Base-by-base conservation (phyloP, 768 basidiomycete species). In the Macrolepiota fuliginosa region DNA sequence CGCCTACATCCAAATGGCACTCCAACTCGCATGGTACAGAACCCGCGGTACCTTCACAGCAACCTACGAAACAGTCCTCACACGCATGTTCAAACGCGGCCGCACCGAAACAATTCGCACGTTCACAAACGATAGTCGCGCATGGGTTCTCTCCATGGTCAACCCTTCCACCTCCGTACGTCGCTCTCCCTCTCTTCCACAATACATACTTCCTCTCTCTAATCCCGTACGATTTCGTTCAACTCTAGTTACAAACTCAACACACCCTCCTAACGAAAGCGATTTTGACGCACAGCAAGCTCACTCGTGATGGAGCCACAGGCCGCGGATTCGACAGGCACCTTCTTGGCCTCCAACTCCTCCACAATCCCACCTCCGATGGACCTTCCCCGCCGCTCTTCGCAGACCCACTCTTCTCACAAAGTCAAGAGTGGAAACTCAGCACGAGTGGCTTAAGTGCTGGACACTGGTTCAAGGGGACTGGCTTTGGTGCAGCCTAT, bases 51-150 rank as follows among this genome's bases (percentile, higher is more conserved):
- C 79, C 61, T 89, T 92, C 67, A 92, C 92, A 3, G 92, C 96
- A 1, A 94, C 92, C 6, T 97, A 98, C 71, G 96, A 98, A 74
- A 97, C 95, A 0, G 92, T 89, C 0, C 81, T 96, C 35, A 96
- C 96, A 1, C 84, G 94, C 25, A 82, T 91, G 72, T 96, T 96
- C 76, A 78, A 88, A 62, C 86, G 88, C 64, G 96, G 94, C 15
- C 84, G 96, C 17, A 97, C 95, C 1, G 96, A 98, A 70, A 94
- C 92, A 0, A 86, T 98, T 56, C 85, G 95, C 25, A 83, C 88
- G 0, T 78, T 91, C 47, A 90, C 87, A 54, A 75, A 74, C 19
- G 91, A 94, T 64, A 90, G 89, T 62, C 82, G 91, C 35, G 78
- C 79, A 7, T 96, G 90, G 78, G 91, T 94, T 4, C 81, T 90